These are phyloP conservation scores for Aspergillus avenaceus DNA, from an alignment of 495 filamentous ascomycete genomes.

Conservation along the genomic window DNA sequence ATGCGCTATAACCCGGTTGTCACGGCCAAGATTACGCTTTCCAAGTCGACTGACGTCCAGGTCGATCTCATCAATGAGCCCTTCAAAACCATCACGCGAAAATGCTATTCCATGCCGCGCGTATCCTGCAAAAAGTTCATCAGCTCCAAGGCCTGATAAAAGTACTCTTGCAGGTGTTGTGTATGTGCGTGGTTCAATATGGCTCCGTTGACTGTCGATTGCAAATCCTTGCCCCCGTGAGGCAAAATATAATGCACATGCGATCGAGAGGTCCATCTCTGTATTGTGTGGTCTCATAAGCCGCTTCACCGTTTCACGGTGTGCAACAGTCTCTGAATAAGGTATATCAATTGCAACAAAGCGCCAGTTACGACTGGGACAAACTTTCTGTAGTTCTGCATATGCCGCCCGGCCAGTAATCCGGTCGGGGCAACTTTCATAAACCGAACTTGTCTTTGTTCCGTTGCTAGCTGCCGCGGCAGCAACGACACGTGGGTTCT, in stretches of 20 bases:
- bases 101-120: slow-evolving; percentile 78
- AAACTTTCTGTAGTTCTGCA: slow-evolving; percentile 65
- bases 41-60: slow-evolving; percentile 84
- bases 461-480: slow-evolving; percentile 35
- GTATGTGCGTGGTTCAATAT: slow-evolving; percentile 37
- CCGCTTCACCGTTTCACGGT: slow-evolving; percentile 63
- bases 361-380: slow-evolving; percentile 70
- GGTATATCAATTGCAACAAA: slow-evolving; percentile 84
- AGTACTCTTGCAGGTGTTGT: slow-evolving; percentile 74
- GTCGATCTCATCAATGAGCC: slow-evolving; percentile 77
- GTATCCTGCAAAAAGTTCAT: slow-evolving; percentile 95
- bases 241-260: slow-evolving; percentile 87
- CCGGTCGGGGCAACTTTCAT: slow-evolving; percentile 85
- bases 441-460: slow-evolving; percentile 44
- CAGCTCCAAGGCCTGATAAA: slow-evolving; percentile 88
- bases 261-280: slow-evolving; percentile 99
- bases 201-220: slow-evolving; percentile 3
- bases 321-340: slow-evolving; percentile 66
- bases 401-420: slow-evolving; percentile 76
- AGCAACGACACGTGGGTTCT: slow-evolving; percentile 85
- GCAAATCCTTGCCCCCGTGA: slow-evolving; percentile 65
- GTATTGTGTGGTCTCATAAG: slow-evolving; percentile 93
- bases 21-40: slow-evolving; percentile 87
- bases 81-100: slow-evolving; percentile 57
- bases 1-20: slow-evolving; percentile 85